phyloP scores from a whole-genome alignment of 2,329 filamentous ascomycete species.

The Pleomassaria siparia region DNA sequence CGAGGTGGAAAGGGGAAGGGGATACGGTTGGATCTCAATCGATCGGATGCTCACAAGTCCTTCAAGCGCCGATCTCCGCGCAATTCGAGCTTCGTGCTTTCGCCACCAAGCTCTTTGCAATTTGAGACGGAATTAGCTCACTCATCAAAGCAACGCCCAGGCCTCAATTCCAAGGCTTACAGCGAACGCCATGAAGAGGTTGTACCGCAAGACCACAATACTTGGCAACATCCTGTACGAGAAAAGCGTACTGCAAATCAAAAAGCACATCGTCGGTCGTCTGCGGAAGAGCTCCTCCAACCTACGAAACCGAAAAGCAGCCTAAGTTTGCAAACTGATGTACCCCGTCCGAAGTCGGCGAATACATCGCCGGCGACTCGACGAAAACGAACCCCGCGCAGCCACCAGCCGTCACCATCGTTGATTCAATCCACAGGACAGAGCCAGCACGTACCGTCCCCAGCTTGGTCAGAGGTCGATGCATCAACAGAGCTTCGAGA shows the following conservation, averaged over 20 bases:
- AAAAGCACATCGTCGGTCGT: slow-evolving; percentile 9
- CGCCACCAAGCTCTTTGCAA: neutral
- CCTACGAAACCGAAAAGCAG: slow-evolving; percentile 9
- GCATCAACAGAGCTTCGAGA: slow-evolving; percentile 20
- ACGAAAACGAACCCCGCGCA: slow-evolving; percentile 16
- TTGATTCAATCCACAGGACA: slow-evolving; percentile 6
- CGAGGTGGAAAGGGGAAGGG: slow-evolving; percentile 12
- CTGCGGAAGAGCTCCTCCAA: slow-evolving; percentile 11
- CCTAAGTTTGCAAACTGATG: slow-evolving; percentile 22
- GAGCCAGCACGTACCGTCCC: slow-evolving; percentile 8
- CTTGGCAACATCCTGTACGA: slow-evolving; percentile 13
- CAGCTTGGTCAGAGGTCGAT: slow-evolving; percentile 19
- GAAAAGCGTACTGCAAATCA: slow-evolving; percentile 1
- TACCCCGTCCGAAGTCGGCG: slow-evolving; percentile 21
- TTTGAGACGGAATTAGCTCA: neutral
- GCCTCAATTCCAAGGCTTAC: neutral
- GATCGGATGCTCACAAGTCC: slow-evolving; percentile 30
- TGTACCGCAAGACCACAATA: slow-evolving; percentile 5
- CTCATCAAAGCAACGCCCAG: neutral
- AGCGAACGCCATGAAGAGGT: slow-evolving; percentile 1
- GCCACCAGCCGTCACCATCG: slow-evolving; percentile 12
- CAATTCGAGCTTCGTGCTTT: slow-evolving; percentile 6
- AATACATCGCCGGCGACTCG: slow-evolving; percentile 22
- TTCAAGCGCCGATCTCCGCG: slow-evolving; percentile 17
- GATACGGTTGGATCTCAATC: slow-evolving; percentile 16